These are phyloP conservation scores for Ilex aquifolium DNA, from an alignment of 257 asterid species.

Conservation along the genomic window DNA sequence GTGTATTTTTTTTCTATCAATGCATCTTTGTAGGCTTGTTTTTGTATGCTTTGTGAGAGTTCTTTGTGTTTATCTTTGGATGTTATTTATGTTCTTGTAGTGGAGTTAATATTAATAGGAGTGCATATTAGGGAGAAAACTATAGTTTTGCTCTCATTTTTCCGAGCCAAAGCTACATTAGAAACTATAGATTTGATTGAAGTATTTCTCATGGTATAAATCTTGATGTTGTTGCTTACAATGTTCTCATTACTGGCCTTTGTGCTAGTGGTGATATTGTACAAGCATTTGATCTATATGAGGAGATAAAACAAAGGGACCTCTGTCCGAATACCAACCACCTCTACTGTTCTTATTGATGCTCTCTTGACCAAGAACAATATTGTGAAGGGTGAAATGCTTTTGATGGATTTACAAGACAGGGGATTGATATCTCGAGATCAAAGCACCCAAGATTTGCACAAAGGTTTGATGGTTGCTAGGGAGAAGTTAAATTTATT, in stretches of 20 bases:
- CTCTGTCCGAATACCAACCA: constrained; percentile 59
- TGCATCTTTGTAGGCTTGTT: too few relatives aligned
- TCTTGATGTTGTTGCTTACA: constrained; percentile 72
- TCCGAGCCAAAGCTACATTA: too few relatives aligned
- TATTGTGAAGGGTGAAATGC: constrained; percentile 35
- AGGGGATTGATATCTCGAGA: constrained; percentile 47
- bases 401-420: constrained; percentile 57
- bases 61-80: too few relatives aligned
- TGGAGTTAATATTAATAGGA: too few relatives aligned
- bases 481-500: constrained; percentile 35
- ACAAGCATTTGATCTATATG: constrained; percentile 50
- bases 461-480: constrained; percentile 37
- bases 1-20: too few relatives aligned
- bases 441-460: constrained; percentile 27
- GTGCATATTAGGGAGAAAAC: too few relatives aligned
- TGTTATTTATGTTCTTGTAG: too few relatives aligned
- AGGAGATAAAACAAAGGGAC: constrained; percentile 70
- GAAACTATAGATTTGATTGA: too few relatives aligned
- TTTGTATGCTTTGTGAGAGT: too few relatives aligned
- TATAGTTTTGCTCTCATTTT: too few relatives aligned
- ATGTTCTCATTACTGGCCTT: constrained; percentile 65
- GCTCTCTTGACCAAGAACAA: constrained; percentile 39
- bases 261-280: constrained; percentile 36
- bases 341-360: constrained; percentile 44
- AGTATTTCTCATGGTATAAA: too few relatives aligned